Base-by-base conservation (phyloP, 352 stramenopile species). In the Pythium coloratum region DNA sequence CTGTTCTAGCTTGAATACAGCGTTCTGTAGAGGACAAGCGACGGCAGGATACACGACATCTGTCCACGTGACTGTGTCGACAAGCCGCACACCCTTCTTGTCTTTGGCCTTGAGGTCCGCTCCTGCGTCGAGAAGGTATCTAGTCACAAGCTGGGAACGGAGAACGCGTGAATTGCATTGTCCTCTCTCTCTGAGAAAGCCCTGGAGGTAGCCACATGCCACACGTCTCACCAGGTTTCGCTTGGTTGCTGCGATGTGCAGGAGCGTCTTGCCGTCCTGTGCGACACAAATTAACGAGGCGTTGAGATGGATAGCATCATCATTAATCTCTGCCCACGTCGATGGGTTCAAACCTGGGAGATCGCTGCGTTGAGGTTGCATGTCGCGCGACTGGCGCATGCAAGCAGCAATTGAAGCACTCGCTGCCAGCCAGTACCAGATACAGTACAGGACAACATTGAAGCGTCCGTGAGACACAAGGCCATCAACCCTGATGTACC, bases 231-330 rank as follows among this genome's bases (percentile, higher is more conserved):
- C 73, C 40, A 77, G 49, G 47, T 74, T 78, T 14, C 72, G 67
- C 40, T 74, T 72, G 30, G 73, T 67, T 26, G 60, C 66, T 0
- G 72, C 72, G 3, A 64, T 24, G 54, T 80, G 76, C 33, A 84
- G 56, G 20, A 78, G 55, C 33, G 74, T 80, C 51, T 71, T 69
- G 12, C 75, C 72, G 56, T 80, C 70, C 76, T 82, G 46, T 57
- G 9, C 24, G 32, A 44, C 18, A 30, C 44, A 47, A 55, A 28
- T 50, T 46, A 18, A 28, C 24, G 28, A 20, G 18, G 36, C n/a
- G 42, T 34, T 34, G 47, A 55, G 26, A 38, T n/a, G 32, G 66
- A 44, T 36, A 59, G 20, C 42, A 24, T 57, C 46, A 53, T 53
- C 46, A 30, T 49, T 49, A 20, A 49, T 20, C 42, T 9, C 34